Conservation (phyloP, 2,329 filamentous ascomycete genomes). For the Talaromyces sp. region DNA sequence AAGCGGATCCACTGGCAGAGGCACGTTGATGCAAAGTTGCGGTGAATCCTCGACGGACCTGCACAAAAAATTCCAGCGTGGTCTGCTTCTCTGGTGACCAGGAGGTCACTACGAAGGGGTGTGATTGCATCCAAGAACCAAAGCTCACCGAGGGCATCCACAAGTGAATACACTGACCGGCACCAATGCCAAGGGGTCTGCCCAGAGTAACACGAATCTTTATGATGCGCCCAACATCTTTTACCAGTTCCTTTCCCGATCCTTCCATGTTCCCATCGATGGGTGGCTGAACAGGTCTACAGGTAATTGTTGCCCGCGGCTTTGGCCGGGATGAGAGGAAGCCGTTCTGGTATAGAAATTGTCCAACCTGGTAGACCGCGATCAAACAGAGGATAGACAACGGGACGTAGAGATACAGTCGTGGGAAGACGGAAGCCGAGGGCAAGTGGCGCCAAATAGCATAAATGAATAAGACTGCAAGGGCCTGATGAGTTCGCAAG, state of each 20-base stretch:
- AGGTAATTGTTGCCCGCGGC: constrained; percentile 23
- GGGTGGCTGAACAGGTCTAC: not conserved
- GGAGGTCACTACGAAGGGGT: constrained; percentile 27
- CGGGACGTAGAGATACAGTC: constrained; percentile 23
- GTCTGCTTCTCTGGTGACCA: constrained; percentile 25
- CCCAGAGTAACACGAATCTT: constrained; percentile 23
- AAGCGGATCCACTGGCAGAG: constrained; percentile 18
- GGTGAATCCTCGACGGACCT: constrained; percentile 29
- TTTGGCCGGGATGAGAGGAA: constrained; percentile 21
- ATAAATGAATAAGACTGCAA: constrained; percentile 23
- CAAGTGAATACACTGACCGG: constrained; percentile 30
- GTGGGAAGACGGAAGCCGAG: constrained; percentile 12
- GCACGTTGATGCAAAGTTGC: constrained; percentile 23
- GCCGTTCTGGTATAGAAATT: constrained; percentile 23
- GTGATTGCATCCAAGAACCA: constrained; percentile 24
- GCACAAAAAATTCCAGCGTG: constrained; percentile 32
- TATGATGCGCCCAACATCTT: constrained; percentile 14
- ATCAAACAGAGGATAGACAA: constrained; percentile 22
- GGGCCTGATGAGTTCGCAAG: constrained; percentile 23
- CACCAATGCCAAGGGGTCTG: constrained; percentile 22
- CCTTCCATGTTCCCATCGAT: not conserved
- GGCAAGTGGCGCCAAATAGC: constrained; percentile 24
- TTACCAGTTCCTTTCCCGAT: not conserved
- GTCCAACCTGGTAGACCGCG: constrained; percentile 20
- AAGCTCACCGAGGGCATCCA: constrained; percentile 28